Percentiles rank a stretch among this genome's conserved stretches.
phyloP scores from a whole-genome alignment of 352 stramenopile species.

The Pythium sukuiense region DNA sequence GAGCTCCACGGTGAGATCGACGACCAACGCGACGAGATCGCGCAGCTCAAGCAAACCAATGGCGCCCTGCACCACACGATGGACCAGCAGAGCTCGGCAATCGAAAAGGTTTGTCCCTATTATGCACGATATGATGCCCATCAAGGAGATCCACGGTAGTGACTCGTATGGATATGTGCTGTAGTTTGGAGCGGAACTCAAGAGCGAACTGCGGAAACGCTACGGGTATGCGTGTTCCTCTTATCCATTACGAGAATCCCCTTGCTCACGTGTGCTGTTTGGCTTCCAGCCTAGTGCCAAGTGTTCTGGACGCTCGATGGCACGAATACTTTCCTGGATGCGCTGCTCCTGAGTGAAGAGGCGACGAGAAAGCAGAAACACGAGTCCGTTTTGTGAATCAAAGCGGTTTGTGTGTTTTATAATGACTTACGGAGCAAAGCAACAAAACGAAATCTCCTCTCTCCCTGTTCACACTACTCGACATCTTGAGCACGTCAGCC shows the following conservation, averaged over 20 bases:
- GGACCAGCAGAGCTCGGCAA: constrained; percentile 29
- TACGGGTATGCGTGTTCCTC: constrained; percentile 44
- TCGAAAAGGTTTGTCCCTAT: constrained; percentile 32
- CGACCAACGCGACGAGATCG: constrained; percentile 23
- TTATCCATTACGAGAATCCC: too few relatives aligned
- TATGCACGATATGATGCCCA: neutral
- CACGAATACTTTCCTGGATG: constrained; percentile 48
- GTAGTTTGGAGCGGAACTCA: constrained; percentile 54
- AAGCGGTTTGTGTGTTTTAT: constrained; percentile 15
- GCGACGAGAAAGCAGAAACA: neutral
- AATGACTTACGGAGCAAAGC: constrained; percentile 19
- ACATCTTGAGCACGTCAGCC: neutral
- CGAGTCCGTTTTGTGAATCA: neutral
- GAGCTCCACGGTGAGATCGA: constrained; percentile 24
- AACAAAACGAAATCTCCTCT: constrained; percentile 9
- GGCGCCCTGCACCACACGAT: constrained; percentile 25
- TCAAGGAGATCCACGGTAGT: neutral
- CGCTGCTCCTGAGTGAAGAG: constrained; percentile 13
- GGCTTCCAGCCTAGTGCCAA: constrained; percentile 44
- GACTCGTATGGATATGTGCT: neutral
- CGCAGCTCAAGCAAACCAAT: constrained; percentile 31
- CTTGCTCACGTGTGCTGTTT: neutral
- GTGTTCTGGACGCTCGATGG: constrained; percentile 52
- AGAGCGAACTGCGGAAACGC: constrained; percentile 49
- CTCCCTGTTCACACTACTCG: constrained; percentile 1